Base-by-base conservation (phyloP, 805 yeast species). In the Suhomyces canberraensis region DNA sequence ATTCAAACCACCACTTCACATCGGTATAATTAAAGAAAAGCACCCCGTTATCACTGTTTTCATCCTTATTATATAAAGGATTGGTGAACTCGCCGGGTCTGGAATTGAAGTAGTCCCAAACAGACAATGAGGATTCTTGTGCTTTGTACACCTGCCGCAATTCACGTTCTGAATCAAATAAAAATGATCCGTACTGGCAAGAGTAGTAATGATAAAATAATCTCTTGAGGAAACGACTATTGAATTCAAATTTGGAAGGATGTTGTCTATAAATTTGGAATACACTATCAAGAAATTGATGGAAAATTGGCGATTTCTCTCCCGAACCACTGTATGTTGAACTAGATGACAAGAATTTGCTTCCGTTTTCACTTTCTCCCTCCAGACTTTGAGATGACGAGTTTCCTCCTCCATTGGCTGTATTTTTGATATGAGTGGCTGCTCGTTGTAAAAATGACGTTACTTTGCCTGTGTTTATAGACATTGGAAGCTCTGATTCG, bases 141-240 rank as follows among this genome's bases (percentile, higher is more conserved):
- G 78, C 58, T 8, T 69, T 56, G 18, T 67, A 60, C 2, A 47
- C 42, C 16, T 51, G 44, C n/a, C 61, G 62, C 6, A 63, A 50
- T 41, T 87, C 95, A 33, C 60, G 57, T 53, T 93, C 96, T 30
- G 75, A 73, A 52, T 93, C 83, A 47, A 76, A 79, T 36, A 93
- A 57, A 50, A 93, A 93, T 1, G 95, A 80, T 3, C 98, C 98
- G 60, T 89, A 93, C 58, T 93, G 98, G 50, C 98, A 89, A 1
- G 97, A 86, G 53, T 89, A 87, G 33, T 84, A 64, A 57, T 93
- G 98, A 55, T 93, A 93, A 15, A 88, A 71, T 38, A 93, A 65
- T 34, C 98, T 65, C 46, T 96, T 75, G 45, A 93, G 58, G 50
- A 93, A 88, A 35, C 96, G 64, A 56, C 90, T 96, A 52, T 90